Base-by-base conservation (phyloP, 148 eudicot genomes). In the Chenopodium berlandieri region DNA sequence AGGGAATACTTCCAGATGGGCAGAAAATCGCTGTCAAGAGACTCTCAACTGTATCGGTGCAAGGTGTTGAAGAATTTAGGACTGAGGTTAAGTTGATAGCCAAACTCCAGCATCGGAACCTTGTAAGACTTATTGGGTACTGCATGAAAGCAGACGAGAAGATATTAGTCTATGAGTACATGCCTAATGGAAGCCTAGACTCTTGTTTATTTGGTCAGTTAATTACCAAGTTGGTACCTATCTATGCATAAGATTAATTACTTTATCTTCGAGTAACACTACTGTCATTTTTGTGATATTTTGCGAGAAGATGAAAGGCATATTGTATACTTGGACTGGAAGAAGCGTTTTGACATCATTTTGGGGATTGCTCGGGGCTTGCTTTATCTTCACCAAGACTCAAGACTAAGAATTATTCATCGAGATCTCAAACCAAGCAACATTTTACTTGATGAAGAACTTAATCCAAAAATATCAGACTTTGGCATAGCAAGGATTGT, bases 301-400 rank as follows among this genome's bases (percentile, higher is more conserved):
- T 52, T 70, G 75, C 68, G 17, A 62, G 63, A 64, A 78, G 85
- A 83, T 27, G 74, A 78, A 64, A 72, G 25, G 75, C 72, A 50
- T 73, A 50, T 60, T 65, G 74, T 62, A 46, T 23, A 22, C n/a
- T 78, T 83, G 82, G 85, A 83, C 25, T 83, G 85, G 85, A 73
- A 67, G 80, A 85, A 78, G 79, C 87, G 89, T 34, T 87, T 84
- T 73, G 84, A 85, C 37, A 85, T 87, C 80, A 82, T 85, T 47
- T 32, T 76, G 47, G 89, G 87, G 14, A 80, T 87, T 25, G 86
- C 87, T n/a, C 81, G 85, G 23, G 85, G 85, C 52, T 78, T 83
- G 17, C 78, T 83, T 16, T 83, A 83, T 78, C 85, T 83, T 54
- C 85, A 83, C 81, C 85, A 83, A 78, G 85, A 83, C 50, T 83